Evolutionary conservation across 192 early-diverging fungal genomes (phyloP).

Genomic region (Allomyces macrogynus): DNA sequence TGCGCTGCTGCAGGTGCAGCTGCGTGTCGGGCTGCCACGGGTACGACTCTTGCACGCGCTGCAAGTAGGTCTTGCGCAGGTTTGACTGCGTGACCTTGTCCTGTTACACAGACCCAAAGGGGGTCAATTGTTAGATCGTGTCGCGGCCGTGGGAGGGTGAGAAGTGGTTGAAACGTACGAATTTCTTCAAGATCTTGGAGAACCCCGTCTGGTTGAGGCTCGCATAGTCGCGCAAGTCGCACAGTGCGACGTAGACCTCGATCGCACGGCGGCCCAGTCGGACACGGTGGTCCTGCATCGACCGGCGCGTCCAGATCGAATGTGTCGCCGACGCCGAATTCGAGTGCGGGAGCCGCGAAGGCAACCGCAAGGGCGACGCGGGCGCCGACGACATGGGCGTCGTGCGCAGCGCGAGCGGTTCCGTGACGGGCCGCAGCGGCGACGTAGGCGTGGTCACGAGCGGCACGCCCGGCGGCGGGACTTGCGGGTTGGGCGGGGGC

Average conservation of each 20-base stretch:
- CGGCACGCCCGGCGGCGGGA: slow-evolving; percentile 9
- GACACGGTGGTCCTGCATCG: background rate
- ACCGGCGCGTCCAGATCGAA: background rate
- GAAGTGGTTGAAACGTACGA: slow-evolving; percentile 13
- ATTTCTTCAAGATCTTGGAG: slow-evolving; percentile 91
- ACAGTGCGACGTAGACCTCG: slow-evolving; percentile 62
- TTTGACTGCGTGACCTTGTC: background rate
- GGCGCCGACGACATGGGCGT: slow-evolving; percentile 2
- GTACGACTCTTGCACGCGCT: slow-evolving; percentile 36
- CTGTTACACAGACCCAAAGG: no score
- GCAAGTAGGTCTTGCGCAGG: background rate
- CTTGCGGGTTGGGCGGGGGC: slow-evolving; percentile 5
- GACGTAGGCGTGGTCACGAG: background rate
- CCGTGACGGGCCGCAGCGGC: slow-evolving; percentile 4
- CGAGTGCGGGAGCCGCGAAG: slow-evolving; percentile 10
- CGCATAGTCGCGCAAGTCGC: slow-evolving; percentile 70
- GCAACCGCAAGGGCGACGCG: slow-evolving; percentile 8
- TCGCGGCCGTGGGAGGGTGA: no score
- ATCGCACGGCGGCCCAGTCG: slow-evolving; percentile 14
- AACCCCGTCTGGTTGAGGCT: slow-evolving; percentile 82
- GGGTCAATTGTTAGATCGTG: no score
- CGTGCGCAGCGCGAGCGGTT: slow-evolving; percentile 8
- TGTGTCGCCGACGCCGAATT: background rate
- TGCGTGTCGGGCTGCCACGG: slow-evolving; percentile 49
- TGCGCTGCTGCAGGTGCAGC: slow-evolving; percentile 32